Conservation (phyloP, 2,329 filamentous ascomycete species). For the Exophiala dermatitidis region DNA sequence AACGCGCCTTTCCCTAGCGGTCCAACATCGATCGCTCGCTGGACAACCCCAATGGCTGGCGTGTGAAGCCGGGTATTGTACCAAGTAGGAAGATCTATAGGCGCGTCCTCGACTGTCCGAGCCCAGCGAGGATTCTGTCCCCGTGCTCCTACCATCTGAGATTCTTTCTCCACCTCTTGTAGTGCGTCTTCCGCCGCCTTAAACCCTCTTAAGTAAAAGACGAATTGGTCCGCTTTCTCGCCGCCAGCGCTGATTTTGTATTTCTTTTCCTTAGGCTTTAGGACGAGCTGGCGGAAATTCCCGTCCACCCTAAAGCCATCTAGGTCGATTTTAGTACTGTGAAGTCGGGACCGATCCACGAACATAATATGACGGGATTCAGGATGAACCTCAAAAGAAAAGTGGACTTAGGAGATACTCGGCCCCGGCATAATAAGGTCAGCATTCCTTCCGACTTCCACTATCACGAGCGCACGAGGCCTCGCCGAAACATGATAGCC, state of each 20-base stretch:
- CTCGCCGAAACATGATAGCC: conserved; percentile 8
- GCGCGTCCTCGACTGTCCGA: too few species aligned
- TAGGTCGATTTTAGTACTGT: conserved; percentile 2
- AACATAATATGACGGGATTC: conserved; percentile 10
- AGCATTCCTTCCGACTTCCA: conserved; percentile 10
- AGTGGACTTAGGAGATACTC: conserved; percentile 7
- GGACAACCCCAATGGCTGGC: background rate
- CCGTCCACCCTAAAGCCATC: conserved; percentile 2
- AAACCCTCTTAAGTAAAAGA: too few species aligned
- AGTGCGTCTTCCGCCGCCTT: too few species aligned
- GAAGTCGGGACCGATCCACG: conserved; percentile 7
- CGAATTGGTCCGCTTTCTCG: too few species aligned
- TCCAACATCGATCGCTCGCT: background rate
- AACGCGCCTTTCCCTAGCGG: background rate
- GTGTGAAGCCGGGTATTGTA: too few species aligned
- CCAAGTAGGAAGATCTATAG: too few species aligned
- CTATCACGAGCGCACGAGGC: conserved; percentile 12
- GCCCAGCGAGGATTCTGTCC: too few species aligned
- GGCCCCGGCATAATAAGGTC: conserved; percentile 8
- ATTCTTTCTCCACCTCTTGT: too few species aligned
- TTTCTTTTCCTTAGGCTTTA: too few species aligned
- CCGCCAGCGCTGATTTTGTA: too few species aligned
- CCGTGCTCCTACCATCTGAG: too few species aligned
- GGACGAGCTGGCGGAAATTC: conserved; percentile 5
- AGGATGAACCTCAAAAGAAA: conserved; percentile 10